A percentile compares a stretch with the other conserved stretches of the same genome.
Evolutionary conservation across 495 filamentous ascomycete genomes (phyloP).

Genomic region (Daldinia vernicosa): DNA sequence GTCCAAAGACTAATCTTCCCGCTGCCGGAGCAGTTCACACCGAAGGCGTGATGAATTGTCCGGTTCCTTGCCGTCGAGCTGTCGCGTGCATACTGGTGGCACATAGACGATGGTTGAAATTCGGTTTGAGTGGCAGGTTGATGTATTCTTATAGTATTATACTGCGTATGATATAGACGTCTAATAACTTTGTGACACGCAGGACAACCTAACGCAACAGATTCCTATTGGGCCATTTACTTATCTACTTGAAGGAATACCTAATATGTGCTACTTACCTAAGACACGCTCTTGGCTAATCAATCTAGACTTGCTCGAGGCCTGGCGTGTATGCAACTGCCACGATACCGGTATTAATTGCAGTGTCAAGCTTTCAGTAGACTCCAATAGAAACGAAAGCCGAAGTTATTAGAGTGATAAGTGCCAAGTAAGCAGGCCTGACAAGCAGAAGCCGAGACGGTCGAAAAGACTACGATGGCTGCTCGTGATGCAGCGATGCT

Average conservation of each 20-base stretch:
- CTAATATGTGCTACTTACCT: slow-evolving; percentile 13
- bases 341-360: slow-evolving; percentile 42
- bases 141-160: slow-evolving; percentile 13
- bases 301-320: slow-evolving; percentile 29
- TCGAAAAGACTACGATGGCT: slow-evolving; percentile 18
- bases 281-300: slow-evolving; percentile 33
- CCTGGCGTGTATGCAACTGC: slow-evolving; percentile 37
- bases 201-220: slow-evolving; percentile 16
- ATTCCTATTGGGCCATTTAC: slow-evolving; percentile 25
- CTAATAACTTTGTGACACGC: slow-evolving; percentile 19
- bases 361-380: slow-evolving; percentile 38
- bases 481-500: slow-evolving; percentile 8
- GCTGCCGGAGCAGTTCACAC: not conserved
- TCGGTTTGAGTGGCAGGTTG: slow-evolving; percentile 7
- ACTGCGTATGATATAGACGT: slow-evolving; percentile 10
- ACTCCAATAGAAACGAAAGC: slow-evolving; percentile 33
- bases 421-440: slow-evolving; percentile 39
- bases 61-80: slow-evolving; percentile 6
- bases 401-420: slow-evolving; percentile 27
- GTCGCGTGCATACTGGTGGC: slow-evolving; percentile 5
- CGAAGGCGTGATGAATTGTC: slow-evolving; percentile 12
- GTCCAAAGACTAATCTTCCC: not conserved
- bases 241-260: slow-evolving; percentile 17
- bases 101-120: slow-evolving; percentile 4
- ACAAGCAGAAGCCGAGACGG: slow-evolving; percentile 33